phyloP scores from a whole-genome alignment of 1,139 yeast genomes.

The Hemisphaericaspora lyxosophila region DNA sequence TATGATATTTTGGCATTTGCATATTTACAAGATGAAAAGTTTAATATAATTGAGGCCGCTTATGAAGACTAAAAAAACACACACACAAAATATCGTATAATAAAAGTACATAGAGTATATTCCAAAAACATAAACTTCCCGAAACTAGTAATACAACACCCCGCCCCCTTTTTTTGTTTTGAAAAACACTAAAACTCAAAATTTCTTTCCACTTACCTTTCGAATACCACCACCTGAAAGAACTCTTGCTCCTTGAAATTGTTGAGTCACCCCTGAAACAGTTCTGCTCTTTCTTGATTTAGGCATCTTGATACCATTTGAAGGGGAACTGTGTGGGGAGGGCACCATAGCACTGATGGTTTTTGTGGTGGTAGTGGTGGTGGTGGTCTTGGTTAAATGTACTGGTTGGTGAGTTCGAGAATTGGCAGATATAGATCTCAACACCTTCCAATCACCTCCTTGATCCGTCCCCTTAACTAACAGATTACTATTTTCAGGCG shows the following conservation, averaged over 20 bases:
- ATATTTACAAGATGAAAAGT: conserved; percentile 32
- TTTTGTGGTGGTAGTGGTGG: conserved; percentile 51
- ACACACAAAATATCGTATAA: too few relatives aligned
- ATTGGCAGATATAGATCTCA: conserved; percentile 44
- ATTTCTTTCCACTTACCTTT: conserved; percentile 32
- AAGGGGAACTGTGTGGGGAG: conserved; percentile 38
- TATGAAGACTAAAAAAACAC: conserved; percentile 41
- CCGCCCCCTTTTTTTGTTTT: background rate
- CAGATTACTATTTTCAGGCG: conserved; percentile 15
- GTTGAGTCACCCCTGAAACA: background rate
- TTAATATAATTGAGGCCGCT: conserved; percentile 42
- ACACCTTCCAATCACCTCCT: conserved; percentile 37
- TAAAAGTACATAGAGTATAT: too few relatives aligned
- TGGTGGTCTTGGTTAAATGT: conserved; percentile 47
- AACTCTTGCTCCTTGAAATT: conserved; percentile 20
- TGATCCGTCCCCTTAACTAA: conserved; percentile 4
- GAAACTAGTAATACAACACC: background rate
- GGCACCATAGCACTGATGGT: conserved; percentile 48
- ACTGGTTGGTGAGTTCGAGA: conserved; percentile 32
- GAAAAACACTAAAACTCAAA: too few relatives aligned
- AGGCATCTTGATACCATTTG: conserved; percentile 29
- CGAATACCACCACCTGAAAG: conserved; percentile 44
- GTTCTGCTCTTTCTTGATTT: conserved; percentile 25
- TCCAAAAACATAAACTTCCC: background rate
- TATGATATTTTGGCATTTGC: conserved; percentile 45